Base-by-base conservation (phyloP, 73 alveolate species). In the Tetrahymena borealis region DNA sequence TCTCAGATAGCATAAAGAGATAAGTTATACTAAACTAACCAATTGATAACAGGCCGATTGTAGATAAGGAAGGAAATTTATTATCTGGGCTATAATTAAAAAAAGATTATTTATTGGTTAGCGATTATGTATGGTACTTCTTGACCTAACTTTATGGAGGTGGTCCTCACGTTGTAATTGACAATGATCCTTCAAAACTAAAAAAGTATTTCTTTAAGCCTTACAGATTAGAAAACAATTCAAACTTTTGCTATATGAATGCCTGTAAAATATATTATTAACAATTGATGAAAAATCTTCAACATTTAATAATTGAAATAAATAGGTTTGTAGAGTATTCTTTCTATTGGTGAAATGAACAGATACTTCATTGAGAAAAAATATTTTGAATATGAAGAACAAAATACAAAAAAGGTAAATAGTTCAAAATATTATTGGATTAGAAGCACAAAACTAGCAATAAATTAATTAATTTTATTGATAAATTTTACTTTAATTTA, bases 211-310 rank as follows among this genome's bases (percentile, higher is more conserved):
- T 91, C 6, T 41, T 95, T 28, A 35, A 40, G 28, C 96, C 97
- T 31, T 78, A 90, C 37, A 96, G 97, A 78, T 36, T 95, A 93
- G 78, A 90, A 16, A 95, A 95, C 78, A 94, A 94, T 78, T 92
- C 93, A n/a, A 90, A 93, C 85, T 91, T 78, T 78, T 95, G 97
- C 77, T 95, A 93, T 79, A 95, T 95, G 97, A 95, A 92, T 40
- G 39, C 95, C 13, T 79, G 94, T 92, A 90, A 93, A 40, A 94
- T 92, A 91, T 32, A 95, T 33, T n/a, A n/a, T n/a, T n/a, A n/a
- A n/a, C n/a, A n/a, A n/a, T n/a, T n/a, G n/a, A n/a, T n/a, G n/a
- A n/a, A n/a, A n/a, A n/a, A n/a, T n/a, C n/a, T n/a, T n/a, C n/a
- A n/a, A n/a, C n/a, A n/a, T n/a, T n/a, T n/a, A n/a, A n/a, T n/a